These are phyloP conservation scores for Claviceps pazoutovae DNA, from an alignment of 2,329 filamentous ascomycete species.

Conservation along the genomic window DNA sequence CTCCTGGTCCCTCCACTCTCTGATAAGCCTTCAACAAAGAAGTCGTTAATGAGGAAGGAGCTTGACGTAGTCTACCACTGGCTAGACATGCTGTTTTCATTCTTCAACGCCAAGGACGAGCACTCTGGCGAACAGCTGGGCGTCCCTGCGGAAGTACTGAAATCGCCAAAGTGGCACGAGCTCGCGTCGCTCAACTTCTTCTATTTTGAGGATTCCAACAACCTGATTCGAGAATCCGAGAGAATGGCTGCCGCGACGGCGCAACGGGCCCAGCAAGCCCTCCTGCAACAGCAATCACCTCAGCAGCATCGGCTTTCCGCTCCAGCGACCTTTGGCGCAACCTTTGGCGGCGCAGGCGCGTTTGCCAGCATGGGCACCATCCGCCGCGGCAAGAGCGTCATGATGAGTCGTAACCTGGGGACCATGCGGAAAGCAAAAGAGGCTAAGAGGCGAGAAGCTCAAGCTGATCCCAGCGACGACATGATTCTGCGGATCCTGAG, in stretches of 20 bases:
- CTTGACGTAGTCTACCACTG: conserved; percentile 91
- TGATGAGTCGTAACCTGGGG: conserved; percentile 86
- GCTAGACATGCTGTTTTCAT: conserved; percentile 79
- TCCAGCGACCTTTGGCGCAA: conserved; percentile 33
- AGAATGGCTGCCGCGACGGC: conserved; percentile 84
- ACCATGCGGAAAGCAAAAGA: conserved; percentile 95
- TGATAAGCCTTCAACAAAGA: conserved; percentile 82
- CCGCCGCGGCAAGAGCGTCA: conserved; percentile 62
- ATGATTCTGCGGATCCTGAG: conserved; percentile 92
- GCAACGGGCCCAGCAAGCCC: conserved; percentile 58
- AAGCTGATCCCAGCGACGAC: conserved; percentile 92
- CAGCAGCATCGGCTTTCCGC: conserved; percentile 55
- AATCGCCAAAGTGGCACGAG: conserved; percentile 96
- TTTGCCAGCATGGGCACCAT: conserved; percentile 59
- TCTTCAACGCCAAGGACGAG: conserved; percentile 90
- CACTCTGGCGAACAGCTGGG: conserved; percentile 67
- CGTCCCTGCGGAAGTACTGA: conserved; percentile 80
- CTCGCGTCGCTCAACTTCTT: conserved; percentile 95
- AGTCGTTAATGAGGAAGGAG: conserved; percentile 71
- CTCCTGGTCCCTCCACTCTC: conserved; percentile 86
- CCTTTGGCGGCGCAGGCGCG: conserved; percentile 19
- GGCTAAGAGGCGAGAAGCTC: conserved; percentile 86
- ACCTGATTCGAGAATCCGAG: conserved; percentile 87
- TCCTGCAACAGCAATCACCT: conserved; percentile 25
- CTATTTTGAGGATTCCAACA: conserved; percentile 87